Evolutionary conservation across 148 eudicot genomes (phyloP).

Genomic region (Spergularia bocconei): DNA sequence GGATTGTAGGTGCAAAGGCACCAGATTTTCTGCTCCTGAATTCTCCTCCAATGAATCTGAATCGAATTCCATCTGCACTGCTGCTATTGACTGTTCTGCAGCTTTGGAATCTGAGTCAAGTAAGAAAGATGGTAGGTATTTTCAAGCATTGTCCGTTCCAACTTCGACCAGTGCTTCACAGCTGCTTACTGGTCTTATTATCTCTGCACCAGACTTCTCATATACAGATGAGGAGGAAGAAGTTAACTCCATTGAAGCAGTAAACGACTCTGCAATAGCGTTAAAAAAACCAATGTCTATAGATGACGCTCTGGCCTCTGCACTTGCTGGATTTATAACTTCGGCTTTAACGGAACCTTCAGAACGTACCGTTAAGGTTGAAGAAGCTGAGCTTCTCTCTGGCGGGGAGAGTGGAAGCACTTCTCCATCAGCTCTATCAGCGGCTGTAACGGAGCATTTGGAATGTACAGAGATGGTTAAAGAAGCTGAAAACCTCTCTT

Average conservation of each 20-base stretch:
- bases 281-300: constrained; percentile 57
- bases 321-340: constrained; percentile 69
- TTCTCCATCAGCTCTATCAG: constrained; percentile 23
- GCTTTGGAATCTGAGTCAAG: constrained; percentile 30
- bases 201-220: constrained; percentile 80
- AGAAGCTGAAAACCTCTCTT: constrained; percentile 21
- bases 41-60: constrained; percentile 48
- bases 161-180: constrained; percentile 27
- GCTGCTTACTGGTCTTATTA: constrained; percentile 53
- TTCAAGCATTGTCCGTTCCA: constrained; percentile 23
- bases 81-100: constrained; percentile 33
- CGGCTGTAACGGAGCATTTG: constrained; percentile 25
- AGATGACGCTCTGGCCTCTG: constrained; percentile 84
- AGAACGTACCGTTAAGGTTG: constrained; percentile 19
- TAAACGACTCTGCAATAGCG: constrained; percentile 31
- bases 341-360: constrained; percentile 29
- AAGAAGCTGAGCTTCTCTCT: constrained; percentile 26
- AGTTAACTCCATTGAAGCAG: constrained; percentile 32
- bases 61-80: constrained; percentile 39
- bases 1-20: constrained; percentile 23
- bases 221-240: constrained; percentile 61
- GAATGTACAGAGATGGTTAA: constrained; percentile 24
- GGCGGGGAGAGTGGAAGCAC: constrained; percentile 20
- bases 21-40: constrained; percentile 58
- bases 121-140: constrained; percentile 29